A percentile compares a stretch with the other conserved stretches of the same genome.
Conservation (phyloP, 306 rosid genomes). For the Clitoria ternatea region DNA sequence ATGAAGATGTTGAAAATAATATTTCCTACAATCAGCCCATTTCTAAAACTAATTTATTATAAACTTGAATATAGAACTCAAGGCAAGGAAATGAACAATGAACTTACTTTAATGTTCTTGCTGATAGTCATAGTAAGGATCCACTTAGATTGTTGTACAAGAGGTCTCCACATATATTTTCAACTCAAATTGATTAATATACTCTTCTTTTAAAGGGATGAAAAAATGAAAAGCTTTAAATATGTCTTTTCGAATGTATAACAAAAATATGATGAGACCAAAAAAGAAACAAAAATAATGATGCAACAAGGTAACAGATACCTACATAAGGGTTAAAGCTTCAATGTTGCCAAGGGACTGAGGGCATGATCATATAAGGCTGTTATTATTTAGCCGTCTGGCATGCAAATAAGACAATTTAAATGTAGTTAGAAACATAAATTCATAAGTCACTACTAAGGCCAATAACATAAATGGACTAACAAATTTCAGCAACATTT, state of each 20-base stretch:
- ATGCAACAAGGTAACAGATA: constrained; percentile 24
- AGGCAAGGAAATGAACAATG: neutral
- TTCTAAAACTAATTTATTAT: neutral
- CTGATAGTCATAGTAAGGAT: constrained; percentile 73
- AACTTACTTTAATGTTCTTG: constrained; percentile 95
- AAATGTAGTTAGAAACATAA: constrained; percentile 24
- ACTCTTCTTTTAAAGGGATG: neutral
- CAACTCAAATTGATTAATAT: constrained; percentile 7
- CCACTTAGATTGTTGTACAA: constrained; percentile 92
- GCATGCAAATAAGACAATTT: constrained; percentile 32
- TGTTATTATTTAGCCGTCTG: constrained; percentile 95
- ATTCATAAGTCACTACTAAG: neutral
- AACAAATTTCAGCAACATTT: too few species aligned
- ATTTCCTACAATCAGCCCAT: too few species aligned
- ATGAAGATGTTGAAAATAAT: too few species aligned
- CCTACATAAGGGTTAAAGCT: constrained; percentile 92
- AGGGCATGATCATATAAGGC: constrained; percentile 84
- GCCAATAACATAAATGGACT: too few species aligned
- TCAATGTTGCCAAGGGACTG: constrained; percentile 63
- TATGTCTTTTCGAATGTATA: neutral
- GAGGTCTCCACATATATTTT: constrained; percentile 69
- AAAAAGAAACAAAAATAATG: neutral
- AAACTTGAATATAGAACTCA: constrained; percentile 3
- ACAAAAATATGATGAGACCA: neutral
- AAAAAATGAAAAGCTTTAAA: constrained; percentile 4